Evolutionary conservation across 495 filamentous ascomycete species (phyloP).

Genomic region (Aspergillus ellipticus): DNA sequence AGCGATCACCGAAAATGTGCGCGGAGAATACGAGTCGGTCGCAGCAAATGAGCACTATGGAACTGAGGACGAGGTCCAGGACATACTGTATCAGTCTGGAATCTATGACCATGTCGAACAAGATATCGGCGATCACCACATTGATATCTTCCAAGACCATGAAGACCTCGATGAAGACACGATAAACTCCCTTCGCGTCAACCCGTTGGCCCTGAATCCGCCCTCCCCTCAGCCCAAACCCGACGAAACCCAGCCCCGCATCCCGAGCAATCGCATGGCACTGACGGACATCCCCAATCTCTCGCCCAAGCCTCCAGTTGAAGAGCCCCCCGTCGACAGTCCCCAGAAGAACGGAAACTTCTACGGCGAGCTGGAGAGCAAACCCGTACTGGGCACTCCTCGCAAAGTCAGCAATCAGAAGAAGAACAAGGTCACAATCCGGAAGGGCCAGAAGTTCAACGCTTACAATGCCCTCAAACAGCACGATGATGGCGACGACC

Average conservation of each 20-base stretch:
- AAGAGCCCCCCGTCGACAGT: slow-evolving; percentile 18
- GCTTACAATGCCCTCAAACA: slow-evolving; percentile 38
- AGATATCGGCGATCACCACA: slow-evolving; percentile 37
- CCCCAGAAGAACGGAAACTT: slow-evolving; percentile 29
- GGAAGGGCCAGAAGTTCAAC: slow-evolving; percentile 30
- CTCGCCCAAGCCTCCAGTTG: slow-evolving; percentile 23
- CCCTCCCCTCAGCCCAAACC: slow-evolving; percentile 45
- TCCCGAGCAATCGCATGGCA: slow-evolving; percentile 23
- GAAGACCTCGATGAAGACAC: slow-evolving; percentile 40
- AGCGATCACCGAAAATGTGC: slow-evolving; percentile 33
- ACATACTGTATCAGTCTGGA: slow-evolving; percentile 15
- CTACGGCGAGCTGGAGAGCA: slow-evolving; percentile 36
- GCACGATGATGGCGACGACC: slow-evolving; percentile 31
- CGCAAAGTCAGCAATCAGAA: slow-evolving; percentile 27
- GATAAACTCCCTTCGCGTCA: slow-evolving; percentile 30
- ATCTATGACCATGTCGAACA: slow-evolving; percentile 30
- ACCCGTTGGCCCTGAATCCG: slow-evolving; percentile 51
- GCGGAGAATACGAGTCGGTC: slow-evolving; percentile 42
- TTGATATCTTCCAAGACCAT: slow-evolving; percentile 46
- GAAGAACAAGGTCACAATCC: slow-evolving; percentile 33
- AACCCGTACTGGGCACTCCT: slow-evolving; percentile 19
- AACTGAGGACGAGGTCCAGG: slow-evolving; percentile 26
- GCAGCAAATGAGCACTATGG: slow-evolving; percentile 37
- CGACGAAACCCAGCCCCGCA: slow-evolving; percentile 17
- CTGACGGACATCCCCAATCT: slow-evolving; percentile 36